Evolutionary conservation across 345 rosid species (phyloP).

Genomic region (Sisymbrium irio): DNA sequence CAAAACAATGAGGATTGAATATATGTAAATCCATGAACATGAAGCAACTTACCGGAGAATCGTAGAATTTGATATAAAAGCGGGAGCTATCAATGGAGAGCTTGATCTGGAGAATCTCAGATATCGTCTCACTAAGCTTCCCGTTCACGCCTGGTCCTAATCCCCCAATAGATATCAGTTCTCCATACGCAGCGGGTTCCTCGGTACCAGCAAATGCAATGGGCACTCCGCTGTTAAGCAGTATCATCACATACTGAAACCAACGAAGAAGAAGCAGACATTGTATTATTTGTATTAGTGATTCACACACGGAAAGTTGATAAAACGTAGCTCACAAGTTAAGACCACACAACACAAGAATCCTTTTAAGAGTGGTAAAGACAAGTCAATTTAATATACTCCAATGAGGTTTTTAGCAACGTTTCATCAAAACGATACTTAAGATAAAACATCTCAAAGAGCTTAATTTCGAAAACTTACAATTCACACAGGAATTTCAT

Average conservation of each 20-base stretch:
- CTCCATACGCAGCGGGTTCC: slow-evolving; percentile 90
- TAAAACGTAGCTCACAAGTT: not conserved
- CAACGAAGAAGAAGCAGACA: not conserved
- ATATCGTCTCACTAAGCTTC: slow-evolving; percentile 69
- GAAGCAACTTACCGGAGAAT: slow-evolving; percentile 52
- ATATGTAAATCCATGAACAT: too few species aligned
- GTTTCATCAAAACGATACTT: too few species aligned
- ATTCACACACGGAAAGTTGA: not conserved
- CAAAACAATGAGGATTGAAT: too few species aligned
- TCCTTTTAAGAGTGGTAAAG: not conserved
- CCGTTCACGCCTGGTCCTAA: slow-evolving; percentile 71
- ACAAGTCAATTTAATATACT: too few species aligned
- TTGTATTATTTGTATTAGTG: not conserved
- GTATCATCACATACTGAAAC: slow-evolving; percentile 86
- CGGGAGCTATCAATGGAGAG: slow-evolving; percentile 81
- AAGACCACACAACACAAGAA: slow-evolving; percentile 1
- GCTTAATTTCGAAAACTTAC: too few species aligned
- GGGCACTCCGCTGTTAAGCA: slow-evolving; percentile 82
- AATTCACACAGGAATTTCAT: slow-evolving; percentile 13
- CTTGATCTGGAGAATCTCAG: slow-evolving; percentile 82
- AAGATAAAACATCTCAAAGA: too few species aligned
- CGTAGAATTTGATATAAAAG: slow-evolving; percentile 82
- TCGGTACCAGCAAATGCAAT: slow-evolving; percentile 86
- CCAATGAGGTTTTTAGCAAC: too few species aligned
- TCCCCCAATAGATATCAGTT: slow-evolving; percentile 80